phyloP scores from a whole-genome alignment of 2,329 filamentous ascomycete species.

The Sphaerulina musiva region DNA sequence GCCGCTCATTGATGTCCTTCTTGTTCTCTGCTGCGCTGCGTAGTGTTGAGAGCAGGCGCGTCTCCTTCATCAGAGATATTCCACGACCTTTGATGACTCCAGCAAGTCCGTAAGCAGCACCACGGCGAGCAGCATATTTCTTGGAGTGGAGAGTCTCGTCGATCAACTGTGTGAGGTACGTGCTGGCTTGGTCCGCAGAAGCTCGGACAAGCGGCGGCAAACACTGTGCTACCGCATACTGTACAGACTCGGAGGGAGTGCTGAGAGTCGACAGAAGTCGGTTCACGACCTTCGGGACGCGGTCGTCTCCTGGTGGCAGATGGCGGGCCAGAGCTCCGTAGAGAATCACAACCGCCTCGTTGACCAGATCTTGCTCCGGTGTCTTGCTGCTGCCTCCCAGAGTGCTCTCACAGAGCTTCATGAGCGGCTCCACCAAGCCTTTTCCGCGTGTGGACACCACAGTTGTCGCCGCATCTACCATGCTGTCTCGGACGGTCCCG shows the following conservation, averaged over 20 bases:
- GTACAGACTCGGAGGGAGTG: slow-evolving; percentile 92
- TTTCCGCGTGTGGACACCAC: slow-evolving; percentile 78
- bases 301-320: slow-evolving; percentile 73
- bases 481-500: slow-evolving; percentile 70
- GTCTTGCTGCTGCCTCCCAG: slow-evolving; percentile 79
- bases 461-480: slow-evolving; percentile 81
- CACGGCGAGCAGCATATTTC: slow-evolving; percentile 85
- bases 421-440: slow-evolving; percentile 75
- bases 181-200: slow-evolving; percentile 67
- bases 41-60: slow-evolving; percentile 75
- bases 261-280: slow-evolving; percentile 79
- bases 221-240: slow-evolving; percentile 92
- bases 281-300: slow-evolving; percentile 81
- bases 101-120: slow-evolving; percentile 88
- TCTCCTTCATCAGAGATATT: slow-evolving; percentile 72
- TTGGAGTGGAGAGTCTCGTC: slow-evolving; percentile 79
- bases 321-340: slow-evolving; percentile 91
- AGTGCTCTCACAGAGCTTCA: slow-evolving; percentile 83
- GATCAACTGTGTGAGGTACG: slow-evolving; percentile 74
- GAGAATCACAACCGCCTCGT: slow-evolving; percentile 94
- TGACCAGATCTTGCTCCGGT: slow-evolving; percentile 78
- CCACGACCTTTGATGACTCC: slow-evolving; percentile 86
- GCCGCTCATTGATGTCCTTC: slow-evolving; percentile 80
- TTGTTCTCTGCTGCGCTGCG: slow-evolving; percentile 86
- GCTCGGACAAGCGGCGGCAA: slow-evolving; percentile 83